Percentiles rank a stretch among this genome's conserved stretches.
phyloP scores from a whole-genome alignment of 352 stramenopile genomes.

The Albugo candida region DNA sequence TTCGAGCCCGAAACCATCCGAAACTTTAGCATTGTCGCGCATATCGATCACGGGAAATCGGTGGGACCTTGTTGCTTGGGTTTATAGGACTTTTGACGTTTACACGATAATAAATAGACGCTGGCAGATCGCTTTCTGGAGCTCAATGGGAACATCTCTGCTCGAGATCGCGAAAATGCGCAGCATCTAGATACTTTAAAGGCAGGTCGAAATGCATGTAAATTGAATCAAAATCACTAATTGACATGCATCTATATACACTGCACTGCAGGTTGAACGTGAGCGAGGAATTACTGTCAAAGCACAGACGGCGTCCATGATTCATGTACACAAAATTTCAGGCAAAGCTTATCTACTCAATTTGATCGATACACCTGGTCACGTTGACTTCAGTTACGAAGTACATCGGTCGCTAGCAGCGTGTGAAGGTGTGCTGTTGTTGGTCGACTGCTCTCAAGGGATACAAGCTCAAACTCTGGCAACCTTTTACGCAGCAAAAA shows the following conservation, averaged over 20 bases:
- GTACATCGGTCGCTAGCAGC: slow-evolving; percentile 89
- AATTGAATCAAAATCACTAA: not conserved
- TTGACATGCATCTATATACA: not conserved
- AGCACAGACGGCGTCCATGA: slow-evolving; percentile 92
- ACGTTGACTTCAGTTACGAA: slow-evolving; percentile 98
- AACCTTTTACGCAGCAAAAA: slow-evolving; percentile 90
- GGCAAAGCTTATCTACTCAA: slow-evolving; percentile 88
- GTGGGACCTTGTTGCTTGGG: slow-evolving; percentile 12
- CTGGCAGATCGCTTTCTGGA: slow-evolving; percentile 83
- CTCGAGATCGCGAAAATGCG: slow-evolving; percentile 59
- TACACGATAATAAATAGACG: slow-evolving; percentile 18
- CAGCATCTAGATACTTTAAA: slow-evolving; percentile 86
- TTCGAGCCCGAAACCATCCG: slow-evolving; percentile 61
- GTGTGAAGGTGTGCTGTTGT: slow-evolving; percentile 93
- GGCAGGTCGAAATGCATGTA: slow-evolving; percentile 10
- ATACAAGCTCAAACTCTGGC: slow-evolving; percentile 97
- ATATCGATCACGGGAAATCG: slow-evolving; percentile 86
- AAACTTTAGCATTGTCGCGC: slow-evolving; percentile 83
- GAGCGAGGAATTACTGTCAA: slow-evolving; percentile 99
- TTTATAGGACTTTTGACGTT: not conserved
- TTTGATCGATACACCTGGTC: slow-evolving; percentile 92
- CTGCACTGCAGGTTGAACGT: slow-evolving; percentile 72
- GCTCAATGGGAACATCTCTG: slow-evolving; percentile 75
- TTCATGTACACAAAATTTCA: slow-evolving; percentile 53
- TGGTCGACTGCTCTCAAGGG: slow-evolving; percentile 94